Evolutionary conservation across 306 rosid genomes (phyloP), one percentile per base, ranked within the genome.

Genomic region (Cicer arietinum): DNA sequence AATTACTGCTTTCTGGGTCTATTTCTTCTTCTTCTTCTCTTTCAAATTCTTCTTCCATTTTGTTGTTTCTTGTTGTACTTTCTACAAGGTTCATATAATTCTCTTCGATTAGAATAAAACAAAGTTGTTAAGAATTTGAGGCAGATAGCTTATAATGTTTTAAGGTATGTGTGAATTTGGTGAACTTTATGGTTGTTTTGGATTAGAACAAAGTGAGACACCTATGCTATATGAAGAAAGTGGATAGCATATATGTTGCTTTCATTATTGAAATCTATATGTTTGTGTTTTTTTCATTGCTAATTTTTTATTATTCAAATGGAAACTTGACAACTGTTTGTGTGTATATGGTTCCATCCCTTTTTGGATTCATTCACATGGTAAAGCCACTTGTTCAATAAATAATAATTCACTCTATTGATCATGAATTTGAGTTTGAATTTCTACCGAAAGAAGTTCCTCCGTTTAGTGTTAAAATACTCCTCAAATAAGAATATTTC

Each of bases 1-100:
- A 46, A 81, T 85, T 86, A 87, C 79, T 86, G 89, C 85, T 84
- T 80, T 93, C 95, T 54, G 86, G 84, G 69, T 78, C 82, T 42
- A 78, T 61, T 59, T 42, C 39, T 56, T 54, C 5, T 30, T 30
- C 37, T 57, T 77, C 61, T 69, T 61, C 72, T 61, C 77, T 78
- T 50, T 70, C 48, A 78, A 78, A 71, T 67, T 67, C 87, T 14
- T 75, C 83, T 73, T 82, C 91, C 84, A 82, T 80, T 74, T 53
- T 62, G 54, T 63, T 37, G n/a, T 60, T 61, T n/a, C 4, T 69
- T 70, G 42, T 14, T 51, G 76, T 8, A n/a, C 13, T 78, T 73
- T 86, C 91, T 79, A 64, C 74, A 45, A 44, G 42, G n/a, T 73
- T 80, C 58, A 61, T 68, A 13, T 83, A 80, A 63, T 81, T 48